Base-by-base conservation (phyloP, 306 rosid genomes). In the Dryas drummondii region DNA sequence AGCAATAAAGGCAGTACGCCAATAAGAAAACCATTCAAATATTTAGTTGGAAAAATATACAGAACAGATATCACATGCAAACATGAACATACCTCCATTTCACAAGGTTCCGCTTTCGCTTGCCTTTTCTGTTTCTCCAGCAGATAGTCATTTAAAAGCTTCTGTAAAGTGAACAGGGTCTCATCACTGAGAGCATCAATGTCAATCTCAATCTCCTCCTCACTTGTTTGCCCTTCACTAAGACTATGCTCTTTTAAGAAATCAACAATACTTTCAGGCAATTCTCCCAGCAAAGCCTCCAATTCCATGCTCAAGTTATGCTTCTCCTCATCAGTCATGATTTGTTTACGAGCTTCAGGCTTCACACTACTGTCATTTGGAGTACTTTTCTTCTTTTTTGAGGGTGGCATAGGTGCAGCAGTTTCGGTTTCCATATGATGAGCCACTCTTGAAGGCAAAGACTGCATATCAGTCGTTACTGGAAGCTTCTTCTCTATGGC, bases 181-280 rank as follows among this genome's bases (percentile, higher is more conserved):
- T 88, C 94, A 72, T 91, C 89, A 72, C 91, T 86, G 8, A 94
- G 90, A 59, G 84, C 86, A 85, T 90, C 97, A 32, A 94, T 88
- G 78, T 91, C 98, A 74, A 94, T 87, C 87, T 90, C 98, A 83
- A 94, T 87, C 84, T 94, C 98, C 42, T 94, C 96, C 54, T 87
- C 98, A 5, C 67, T 76, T n/a, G 86, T 74, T 72, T 84, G 90
- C 74, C 82, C 90, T 5, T 71, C 84, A 82, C 76, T 66, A 14
- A 46, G 40, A 71, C 86, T 87, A 42, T 90, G 94, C 83, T 80
- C 94, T 81, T 84, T 88, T 77, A 94, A 72, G 83, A 94, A 94
- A 74, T 87, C 87, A 73, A 91, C 37, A 72, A 94, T 86, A 61
- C 76, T 76, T 67, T 90, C 91, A 70, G 98, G 98, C 85, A 91